Percentiles rank a stretch among this genome's conserved stretches.
These are phyloP conservation scores for Cladosporium colombiae DNA, from an alignment of 2,329 filamentous ascomycete species.

Conservation along the genomic window DNA sequence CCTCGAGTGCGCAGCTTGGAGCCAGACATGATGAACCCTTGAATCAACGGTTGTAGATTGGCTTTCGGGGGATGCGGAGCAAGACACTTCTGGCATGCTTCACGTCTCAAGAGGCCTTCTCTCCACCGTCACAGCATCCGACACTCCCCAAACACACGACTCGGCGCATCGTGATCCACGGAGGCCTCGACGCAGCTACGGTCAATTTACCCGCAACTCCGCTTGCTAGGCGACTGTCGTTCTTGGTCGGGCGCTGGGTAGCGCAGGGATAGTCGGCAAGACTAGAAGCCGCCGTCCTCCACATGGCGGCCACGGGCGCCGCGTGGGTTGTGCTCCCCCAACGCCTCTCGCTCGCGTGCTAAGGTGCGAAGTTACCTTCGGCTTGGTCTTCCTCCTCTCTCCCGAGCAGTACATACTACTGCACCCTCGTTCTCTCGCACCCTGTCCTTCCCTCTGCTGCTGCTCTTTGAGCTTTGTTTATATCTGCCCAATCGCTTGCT, in stretches of 20 bases:
- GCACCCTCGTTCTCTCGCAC: neutral
- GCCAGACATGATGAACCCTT: neutral
- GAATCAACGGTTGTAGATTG: neutral
- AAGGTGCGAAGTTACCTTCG: neutral
- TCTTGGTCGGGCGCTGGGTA: neutral
- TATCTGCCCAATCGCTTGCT: conserved; percentile 3
- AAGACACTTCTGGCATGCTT: neutral
- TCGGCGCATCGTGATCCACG: conserved; percentile 6
- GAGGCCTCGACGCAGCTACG: conserved; percentile 13
- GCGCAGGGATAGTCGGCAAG: conserved; percentile 10
- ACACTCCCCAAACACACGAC: neutral
- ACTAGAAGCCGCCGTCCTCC: conserved; percentile 12
- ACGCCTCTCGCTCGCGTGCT: conserved; percentile 11
- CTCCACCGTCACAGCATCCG: neutral
- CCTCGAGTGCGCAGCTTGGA: neutral
- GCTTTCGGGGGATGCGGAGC: neutral
- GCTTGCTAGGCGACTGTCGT: conserved; percentile 4
- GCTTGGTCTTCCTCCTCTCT: neutral
- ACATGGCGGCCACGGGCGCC: conserved; percentile 12
- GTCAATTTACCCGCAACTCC: conserved; percentile 16
- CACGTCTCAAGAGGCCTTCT: neutral
- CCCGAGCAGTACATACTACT: neutral
- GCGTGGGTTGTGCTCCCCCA: conserved; percentile 5
- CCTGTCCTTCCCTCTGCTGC: neutral
- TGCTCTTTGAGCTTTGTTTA: neutral